Evolutionary conservation across 306 rosid genomes (phyloP).

Genomic region (Acacia acuminata): DNA sequence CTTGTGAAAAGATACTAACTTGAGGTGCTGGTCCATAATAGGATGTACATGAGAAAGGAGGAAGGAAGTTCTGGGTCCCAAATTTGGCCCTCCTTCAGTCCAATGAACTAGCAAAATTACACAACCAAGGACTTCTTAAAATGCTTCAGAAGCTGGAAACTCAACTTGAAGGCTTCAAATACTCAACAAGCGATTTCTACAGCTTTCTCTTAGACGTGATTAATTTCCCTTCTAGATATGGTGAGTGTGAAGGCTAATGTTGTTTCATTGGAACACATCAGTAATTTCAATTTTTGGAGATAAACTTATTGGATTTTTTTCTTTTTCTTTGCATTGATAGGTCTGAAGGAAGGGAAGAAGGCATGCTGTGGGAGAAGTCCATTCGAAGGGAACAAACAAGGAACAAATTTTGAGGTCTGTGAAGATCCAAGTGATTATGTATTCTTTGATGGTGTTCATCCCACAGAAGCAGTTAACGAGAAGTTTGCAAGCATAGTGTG

Average conservation of each 20-base stretch:
- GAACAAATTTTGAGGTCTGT: too few species aligned
- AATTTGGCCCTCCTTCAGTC: constrained; percentile 37
- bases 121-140: constrained; percentile 45
- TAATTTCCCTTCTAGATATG: constrained; percentile 46
- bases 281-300: too few species aligned
- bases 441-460: neutral
- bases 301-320: neutral
- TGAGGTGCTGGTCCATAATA: neutral
- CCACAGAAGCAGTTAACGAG: neutral
- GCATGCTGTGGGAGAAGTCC: neutral
- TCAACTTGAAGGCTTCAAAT: constrained; percentile 53
- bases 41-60: neutral
- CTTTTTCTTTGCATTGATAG: neutral
- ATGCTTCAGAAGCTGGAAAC: constrained; percentile 33
- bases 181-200: constrained; percentile 43
- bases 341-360: neutral
- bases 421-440: neutral
- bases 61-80: neutral
- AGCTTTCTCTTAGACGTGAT: constrained; percentile 33
- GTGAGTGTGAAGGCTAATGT: constrained; percentile 16
- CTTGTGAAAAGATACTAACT: too few species aligned
- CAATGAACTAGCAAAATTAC: constrained; percentile 32
- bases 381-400: neutral
- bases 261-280: neutral
- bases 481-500: neutral